Base-by-base conservation (phyloP, 345 rosid genomes). In the Citrus australasica region DNA sequence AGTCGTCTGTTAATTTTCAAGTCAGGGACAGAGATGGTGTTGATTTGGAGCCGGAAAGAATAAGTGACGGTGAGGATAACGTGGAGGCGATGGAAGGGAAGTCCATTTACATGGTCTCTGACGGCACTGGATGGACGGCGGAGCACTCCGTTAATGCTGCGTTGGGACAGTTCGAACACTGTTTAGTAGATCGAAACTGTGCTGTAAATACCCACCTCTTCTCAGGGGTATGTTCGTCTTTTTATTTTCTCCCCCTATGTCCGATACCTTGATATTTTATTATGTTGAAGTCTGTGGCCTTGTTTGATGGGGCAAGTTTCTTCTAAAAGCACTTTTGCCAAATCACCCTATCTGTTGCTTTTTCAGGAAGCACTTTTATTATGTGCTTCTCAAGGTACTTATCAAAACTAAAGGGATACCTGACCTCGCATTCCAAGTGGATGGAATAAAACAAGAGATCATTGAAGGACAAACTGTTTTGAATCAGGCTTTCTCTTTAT, bases 111-210 rank as follows among this genome's bases (percentile, higher is more conserved):
- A 89, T 95, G 90, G 90, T 92, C 2, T 93, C 98, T 53, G 98
- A 95, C 85, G 98, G 98, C 77, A 95, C 98, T 56, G 97, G 98
- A 24, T 95, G 99, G 99, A 95, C 97, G 84, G 97, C 85, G 77
- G 98, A 93, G 82, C 93, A 92, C 77, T 85, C 94, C 81, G 93
- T 95, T 68, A 89, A 67, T 85, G 98, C 98, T 17, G 97, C 98
- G 24, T 80, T 95, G 84, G 98, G 99, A 1, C 97, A 93, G 82
- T 95, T 95, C 80, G 98, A 93, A 33, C 84, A 89, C 56, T 95
- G 98, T 78, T 87, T 95, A 82, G 98, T 91, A 62, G 98, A 95
- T 76, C 93, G 93, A 19, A 94, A 91, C 32, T 95, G 95, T 79
- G 88, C 99, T 35, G 98, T 95, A 4, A 93, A 90, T 77, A 93